phyloP scores from a whole-genome alignment of 2,329 filamentous ascomycete species.

The Samsoniella hepiali region DNA sequence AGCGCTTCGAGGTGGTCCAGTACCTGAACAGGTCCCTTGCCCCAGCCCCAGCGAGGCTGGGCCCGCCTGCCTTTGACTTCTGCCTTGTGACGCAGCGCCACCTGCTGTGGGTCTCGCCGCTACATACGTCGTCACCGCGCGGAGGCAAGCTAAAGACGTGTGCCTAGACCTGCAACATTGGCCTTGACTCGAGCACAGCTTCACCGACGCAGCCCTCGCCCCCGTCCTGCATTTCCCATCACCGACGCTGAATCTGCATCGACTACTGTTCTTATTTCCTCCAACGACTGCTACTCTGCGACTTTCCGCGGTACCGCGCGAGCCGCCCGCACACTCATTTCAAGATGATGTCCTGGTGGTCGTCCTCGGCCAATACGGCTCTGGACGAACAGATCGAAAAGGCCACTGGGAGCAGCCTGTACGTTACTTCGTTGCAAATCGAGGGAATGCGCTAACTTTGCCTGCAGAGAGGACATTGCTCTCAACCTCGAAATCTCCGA shows the following conservation, averaged over 20 bases:
- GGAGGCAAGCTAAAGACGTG: slow-evolving; percentile 15
- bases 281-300: background rate
- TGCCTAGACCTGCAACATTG: slow-evolving; percentile 14
- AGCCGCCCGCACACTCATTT: slow-evolving; percentile 6
- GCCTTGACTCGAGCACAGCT: slow-evolving; percentile 13
- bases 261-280: background rate
- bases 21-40: background rate
- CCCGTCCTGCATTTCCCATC: slow-evolving; percentile 9
- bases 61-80: background rate
- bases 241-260: slow-evolving; percentile 1
- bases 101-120: slow-evolving; percentile 14
- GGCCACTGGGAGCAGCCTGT: slow-evolving; percentile 92
- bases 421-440: slow-evolving; percentile 35
- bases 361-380: slow-evolving; percentile 82
- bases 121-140: slow-evolving; percentile 19
- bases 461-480: slow-evolving; percentile 81
- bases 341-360: slow-evolving; percentile 92
- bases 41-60: background rate
- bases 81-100: slow-evolving; percentile 16
- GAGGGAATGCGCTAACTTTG: background rate
- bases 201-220: background rate
- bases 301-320: background rate
- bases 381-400: slow-evolving; percentile 96
- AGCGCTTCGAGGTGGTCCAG: background rate
- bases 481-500: slow-evolving; percentile 98